Evolutionary conservation across 2,329 filamentous ascomycete species (phyloP).

Genomic region (Ilyonectria mors-panacis): DNA sequence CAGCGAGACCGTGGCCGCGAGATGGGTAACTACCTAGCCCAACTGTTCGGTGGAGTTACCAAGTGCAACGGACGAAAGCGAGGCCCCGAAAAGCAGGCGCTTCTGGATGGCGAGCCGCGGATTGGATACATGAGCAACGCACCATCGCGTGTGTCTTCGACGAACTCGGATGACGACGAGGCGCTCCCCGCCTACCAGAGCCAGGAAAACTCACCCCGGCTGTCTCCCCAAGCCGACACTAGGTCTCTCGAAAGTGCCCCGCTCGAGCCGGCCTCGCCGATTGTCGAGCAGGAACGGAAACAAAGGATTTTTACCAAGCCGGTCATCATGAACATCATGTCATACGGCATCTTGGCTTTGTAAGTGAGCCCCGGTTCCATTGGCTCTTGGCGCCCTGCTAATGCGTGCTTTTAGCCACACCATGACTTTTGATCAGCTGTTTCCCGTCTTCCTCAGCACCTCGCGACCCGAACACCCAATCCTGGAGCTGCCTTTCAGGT

Average conservation of each 20-base stretch:
- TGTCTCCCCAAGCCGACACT: conserved; percentile 53
- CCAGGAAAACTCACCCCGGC: conserved; percentile 68
- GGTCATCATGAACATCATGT: conserved; percentile 88
- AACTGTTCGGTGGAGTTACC: conserved; percentile 54
- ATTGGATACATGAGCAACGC: conserved; percentile 69
- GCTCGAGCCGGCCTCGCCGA: conserved; percentile 45
- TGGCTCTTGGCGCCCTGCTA: conserved; percentile 20
- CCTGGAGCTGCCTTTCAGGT: conserved; percentile 84
- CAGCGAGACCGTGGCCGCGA: conserved; percentile 83
- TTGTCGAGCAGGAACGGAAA: conserved; percentile 32
- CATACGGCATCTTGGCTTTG: conserved; percentile 95
- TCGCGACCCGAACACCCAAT: conserved; percentile 64
- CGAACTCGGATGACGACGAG: conserved; percentile 61
- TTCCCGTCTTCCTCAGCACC: conserved; percentile 92
- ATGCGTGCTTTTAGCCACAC: conserved; percentile 78
- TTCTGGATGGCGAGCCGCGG: conserved; percentile 73
- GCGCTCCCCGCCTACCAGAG: conserved; percentile 79
- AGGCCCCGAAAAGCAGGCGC: conserved; percentile 71
- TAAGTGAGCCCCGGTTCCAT: conserved; percentile 66
- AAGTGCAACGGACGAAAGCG: conserved; percentile 55
- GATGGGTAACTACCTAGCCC: conserved; percentile 79
- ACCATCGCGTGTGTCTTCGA: conserved; percentile 23
- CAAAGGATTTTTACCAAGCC: conserved; percentile 83
- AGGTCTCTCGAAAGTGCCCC: conserved; percentile 31
- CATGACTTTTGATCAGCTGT: conserved; percentile 94